A percentile compares a stretch with the other conserved stretches of the same genome.
phyloP scores from a whole-genome alignment of 345 rosid species.

The Eucalyptus victrix region DNA sequence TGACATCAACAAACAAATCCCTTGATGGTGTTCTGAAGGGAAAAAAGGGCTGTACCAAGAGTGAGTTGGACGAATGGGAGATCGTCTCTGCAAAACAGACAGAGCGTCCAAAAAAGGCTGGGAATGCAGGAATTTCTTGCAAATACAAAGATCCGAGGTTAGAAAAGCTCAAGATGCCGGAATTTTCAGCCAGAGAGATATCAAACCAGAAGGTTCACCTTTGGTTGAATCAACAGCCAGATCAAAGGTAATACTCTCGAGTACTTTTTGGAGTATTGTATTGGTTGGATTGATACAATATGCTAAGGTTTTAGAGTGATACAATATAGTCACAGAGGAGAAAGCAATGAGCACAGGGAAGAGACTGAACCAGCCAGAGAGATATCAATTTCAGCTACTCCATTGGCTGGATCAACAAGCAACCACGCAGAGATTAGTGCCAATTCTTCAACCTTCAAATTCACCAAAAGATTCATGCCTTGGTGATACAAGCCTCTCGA shows the following conservation, averaged over 20 bases:
- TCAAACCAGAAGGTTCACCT: background rate
- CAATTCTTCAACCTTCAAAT: background rate
- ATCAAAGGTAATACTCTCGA: background rate
- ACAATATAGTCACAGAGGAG: background rate
- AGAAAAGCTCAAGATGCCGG: background rate
- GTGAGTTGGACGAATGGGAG: background rate
- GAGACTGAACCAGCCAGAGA: background rate
- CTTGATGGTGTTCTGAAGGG: background rate
- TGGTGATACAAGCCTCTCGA: background rate
- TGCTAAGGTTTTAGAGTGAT: background rate
- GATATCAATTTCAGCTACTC: background rate
- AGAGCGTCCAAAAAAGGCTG: background rate
- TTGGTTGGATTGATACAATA: background rate
- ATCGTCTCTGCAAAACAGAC: background rate
- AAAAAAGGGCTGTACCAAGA: background rate
- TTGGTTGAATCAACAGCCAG: background rate
- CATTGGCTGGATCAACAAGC: background rate
- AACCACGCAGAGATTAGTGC: background rate
- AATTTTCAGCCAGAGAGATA: background rate
- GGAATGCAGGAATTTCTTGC: background rate
- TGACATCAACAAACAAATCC: background rate
- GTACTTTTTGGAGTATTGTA: background rate
- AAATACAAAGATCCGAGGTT: background rate
- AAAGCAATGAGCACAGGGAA: background rate
- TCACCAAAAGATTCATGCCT: background rate